Conservation (phyloP, 2,329 filamentous ascomycete genomes). For the Thelonectria olida region DNA sequence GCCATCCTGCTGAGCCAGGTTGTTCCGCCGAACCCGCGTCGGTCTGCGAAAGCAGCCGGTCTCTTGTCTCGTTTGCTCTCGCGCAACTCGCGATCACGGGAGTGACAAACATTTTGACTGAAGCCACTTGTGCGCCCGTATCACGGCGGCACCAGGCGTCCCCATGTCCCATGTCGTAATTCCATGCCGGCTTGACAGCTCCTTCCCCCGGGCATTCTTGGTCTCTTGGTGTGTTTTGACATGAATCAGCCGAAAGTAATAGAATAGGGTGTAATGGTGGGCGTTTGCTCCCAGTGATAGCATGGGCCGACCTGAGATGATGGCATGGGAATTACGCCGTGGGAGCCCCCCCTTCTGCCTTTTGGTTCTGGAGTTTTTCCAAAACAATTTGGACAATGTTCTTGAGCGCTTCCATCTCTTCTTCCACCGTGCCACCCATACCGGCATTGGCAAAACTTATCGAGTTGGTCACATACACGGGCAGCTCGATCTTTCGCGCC, state of each 20-base stretch:
- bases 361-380: conserved; percentile 39
- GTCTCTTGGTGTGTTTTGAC: background rate
- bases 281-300: background rate
- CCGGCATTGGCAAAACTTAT: conserved; percentile 78
- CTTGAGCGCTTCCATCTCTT: conserved; percentile 91
- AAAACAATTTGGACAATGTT: conserved; percentile 75
- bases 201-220: background rate
- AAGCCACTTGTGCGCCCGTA: conserved; percentile 27
- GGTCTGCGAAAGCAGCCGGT: background rate
- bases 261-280: background rate
- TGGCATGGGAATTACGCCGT: background rate
- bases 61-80: conserved; percentile 1
- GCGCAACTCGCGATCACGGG: conserved; percentile 27
- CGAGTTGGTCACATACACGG: conserved; percentile 92
- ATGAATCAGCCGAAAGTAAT: too few relatives aligned
- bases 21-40: background rate
- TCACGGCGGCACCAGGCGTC: conserved; percentile 28
- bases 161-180: conserved; percentile 31
- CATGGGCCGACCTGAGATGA: background rate
- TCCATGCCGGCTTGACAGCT: conserved; percentile 31
- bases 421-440: conserved; percentile 84
- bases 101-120: conserved; percentile 36
- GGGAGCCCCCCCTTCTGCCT: conserved; percentile 10
- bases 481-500: conserved; percentile 74
- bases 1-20: background rate